Percentiles rank a stretch among this genome's conserved stretches.
Conservation (phyloP, 1,139 yeast genomes). For the Taphrina populina region DNA sequence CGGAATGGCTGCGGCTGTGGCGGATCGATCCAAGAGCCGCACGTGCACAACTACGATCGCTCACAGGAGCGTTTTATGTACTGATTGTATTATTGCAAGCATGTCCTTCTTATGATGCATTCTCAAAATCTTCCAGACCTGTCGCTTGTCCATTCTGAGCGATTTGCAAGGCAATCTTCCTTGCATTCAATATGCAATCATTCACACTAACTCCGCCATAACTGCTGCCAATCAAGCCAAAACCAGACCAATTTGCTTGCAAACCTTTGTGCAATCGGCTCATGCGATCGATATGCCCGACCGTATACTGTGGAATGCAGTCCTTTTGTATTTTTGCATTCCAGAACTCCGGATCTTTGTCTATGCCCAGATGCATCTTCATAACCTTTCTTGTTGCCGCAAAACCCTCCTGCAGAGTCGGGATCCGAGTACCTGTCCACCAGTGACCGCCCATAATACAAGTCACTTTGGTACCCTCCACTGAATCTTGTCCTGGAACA, state of each 20-base stretch:
- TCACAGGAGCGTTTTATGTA: too few relatives aligned
- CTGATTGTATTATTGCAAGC: too few relatives aligned
- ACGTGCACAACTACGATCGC: too few relatives aligned
- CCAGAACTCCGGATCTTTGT: slow-evolving; percentile 41
- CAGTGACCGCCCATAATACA: slow-evolving; percentile 88
- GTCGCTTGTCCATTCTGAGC: slow-evolving; percentile 7
- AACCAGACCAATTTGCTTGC: slow-evolving; percentile 28
- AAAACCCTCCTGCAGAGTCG: slow-evolving; percentile 52
- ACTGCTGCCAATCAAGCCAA: slow-evolving; percentile 40
- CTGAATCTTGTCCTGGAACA: slow-evolving; percentile 37
- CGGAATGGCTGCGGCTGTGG: too few relatives aligned
- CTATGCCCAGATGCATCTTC: slow-evolving; percentile 46
- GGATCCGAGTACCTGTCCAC: slow-evolving; percentile 50
- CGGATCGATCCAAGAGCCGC: too few relatives aligned
- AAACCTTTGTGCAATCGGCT: slow-evolving; percentile 45
- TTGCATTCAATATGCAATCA: slow-evolving; percentile 39
- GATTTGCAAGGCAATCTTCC: slow-evolving; percentile 23
- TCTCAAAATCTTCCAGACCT: slow-evolving; percentile 23
- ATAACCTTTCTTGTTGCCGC: slow-evolving; percentile 54
- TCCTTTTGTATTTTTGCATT: slow-evolving; percentile 48
- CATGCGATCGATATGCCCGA: slow-evolving; percentile 62
- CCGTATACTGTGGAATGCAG: slow-evolving; percentile 79
- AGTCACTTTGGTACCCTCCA: slow-evolving; percentile 65
- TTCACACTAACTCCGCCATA: slow-evolving; percentile 39
- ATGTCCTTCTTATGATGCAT: too few relatives aligned